These are phyloP conservation scores for Rauvolfia tetraphylla DNA, from an alignment of 257 asterid species.

Conservation along the genomic window DNA sequence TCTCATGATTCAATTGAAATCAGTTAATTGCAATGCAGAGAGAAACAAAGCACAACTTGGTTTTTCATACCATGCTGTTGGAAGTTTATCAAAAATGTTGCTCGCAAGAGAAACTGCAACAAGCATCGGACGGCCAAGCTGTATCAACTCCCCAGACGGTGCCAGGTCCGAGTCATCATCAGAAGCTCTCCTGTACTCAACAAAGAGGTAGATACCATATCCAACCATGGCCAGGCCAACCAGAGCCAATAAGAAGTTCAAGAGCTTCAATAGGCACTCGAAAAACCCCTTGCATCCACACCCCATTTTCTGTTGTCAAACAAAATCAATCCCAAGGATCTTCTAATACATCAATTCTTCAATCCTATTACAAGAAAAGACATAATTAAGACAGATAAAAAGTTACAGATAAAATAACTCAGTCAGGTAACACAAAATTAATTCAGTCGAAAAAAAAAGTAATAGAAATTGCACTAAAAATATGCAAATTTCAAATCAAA, in stretches of 20 bases:
- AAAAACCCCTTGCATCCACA: slow-evolving; percentile 66
- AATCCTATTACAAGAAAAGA: slow-evolving; percentile 22
- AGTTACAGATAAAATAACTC: background rate
- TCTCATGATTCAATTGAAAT: background rate
- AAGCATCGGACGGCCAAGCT: slow-evolving; percentile 92
- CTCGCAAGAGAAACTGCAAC: slow-evolving; percentile 59
- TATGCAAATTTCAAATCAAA: background rate
- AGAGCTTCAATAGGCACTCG: slow-evolving; percentile 76
- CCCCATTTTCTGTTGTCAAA: slow-evolving; percentile 46
- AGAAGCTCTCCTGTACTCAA: slow-evolving; percentile 53
- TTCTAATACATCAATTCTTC: slow-evolving; percentile 28
- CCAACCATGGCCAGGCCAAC: slow-evolving; percentile 87
- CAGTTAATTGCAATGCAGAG: background rate
- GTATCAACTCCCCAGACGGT: slow-evolving; percentile 50
- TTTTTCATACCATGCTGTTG: slow-evolving; percentile 75
- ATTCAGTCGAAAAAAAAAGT: too few species aligned
- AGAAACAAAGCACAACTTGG: background rate
- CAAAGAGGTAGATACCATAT: slow-evolving; percentile 79
- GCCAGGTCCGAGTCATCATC: slow-evolving; percentile 39
- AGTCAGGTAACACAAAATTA: background rate
- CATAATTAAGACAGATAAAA: slow-evolving; percentile 6
- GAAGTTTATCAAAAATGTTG: slow-evolving; percentile 81
- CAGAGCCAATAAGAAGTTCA: slow-evolving; percentile 68
- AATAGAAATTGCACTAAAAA: too few species aligned
- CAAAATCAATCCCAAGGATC: slow-evolving; percentile 16